Conservation (phyloP, 768 basidiomycete genomes). For the Neoboletus brunneissimus region DNA sequence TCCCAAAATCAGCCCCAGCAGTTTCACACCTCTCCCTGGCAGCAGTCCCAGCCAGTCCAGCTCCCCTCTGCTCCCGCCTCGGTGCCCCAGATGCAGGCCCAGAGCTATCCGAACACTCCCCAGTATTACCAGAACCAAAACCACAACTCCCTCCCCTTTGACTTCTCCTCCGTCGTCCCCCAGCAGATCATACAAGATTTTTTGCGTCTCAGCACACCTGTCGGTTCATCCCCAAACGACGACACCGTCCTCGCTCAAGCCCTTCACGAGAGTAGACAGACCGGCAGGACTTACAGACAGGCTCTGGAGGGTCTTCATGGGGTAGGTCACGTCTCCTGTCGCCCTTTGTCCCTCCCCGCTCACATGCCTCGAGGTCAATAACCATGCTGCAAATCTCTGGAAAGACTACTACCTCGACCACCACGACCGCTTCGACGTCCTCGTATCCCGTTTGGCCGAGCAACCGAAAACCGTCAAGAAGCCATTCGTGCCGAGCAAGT, state of each 20-base stretch:
- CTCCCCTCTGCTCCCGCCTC: constrained; percentile 35
- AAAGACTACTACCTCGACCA: constrained; percentile 80
- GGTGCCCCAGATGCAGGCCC: constrained; percentile 19
- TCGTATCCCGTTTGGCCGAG: constrained; percentile 23
- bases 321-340: constrained; percentile 38
- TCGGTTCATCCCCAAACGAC: constrained; percentile 47
- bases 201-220: constrained; percentile 51
- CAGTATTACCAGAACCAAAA: constrained; percentile 15
- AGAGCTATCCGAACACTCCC: constrained; percentile 12
- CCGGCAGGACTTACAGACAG: constrained; percentile 54
- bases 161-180: constrained; percentile 39
- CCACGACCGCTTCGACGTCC: constrained; percentile 54
- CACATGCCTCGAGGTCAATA: constrained; percentile 36
- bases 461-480: constrained; percentile 33
- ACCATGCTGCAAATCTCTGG: constrained; percentile 60
- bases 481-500: constrained; percentile 18
- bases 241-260: constrained; percentile 57
- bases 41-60: constrained; percentile 34
- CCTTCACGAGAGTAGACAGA: constrained; percentile 36
- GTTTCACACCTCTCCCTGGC: constrained; percentile 30
- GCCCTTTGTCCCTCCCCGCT: neutral
- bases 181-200: constrained; percentile 59
- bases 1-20: constrained; percentile 29
- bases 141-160: constrained; percentile 22
- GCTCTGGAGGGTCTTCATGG: constrained; percentile 68